A percentile compares a stretch with the other conserved stretches of the same genome.
phyloP scores from a whole-genome alignment of 192 early-diverging fungal species.

The Kappamyces sp. region DNA sequence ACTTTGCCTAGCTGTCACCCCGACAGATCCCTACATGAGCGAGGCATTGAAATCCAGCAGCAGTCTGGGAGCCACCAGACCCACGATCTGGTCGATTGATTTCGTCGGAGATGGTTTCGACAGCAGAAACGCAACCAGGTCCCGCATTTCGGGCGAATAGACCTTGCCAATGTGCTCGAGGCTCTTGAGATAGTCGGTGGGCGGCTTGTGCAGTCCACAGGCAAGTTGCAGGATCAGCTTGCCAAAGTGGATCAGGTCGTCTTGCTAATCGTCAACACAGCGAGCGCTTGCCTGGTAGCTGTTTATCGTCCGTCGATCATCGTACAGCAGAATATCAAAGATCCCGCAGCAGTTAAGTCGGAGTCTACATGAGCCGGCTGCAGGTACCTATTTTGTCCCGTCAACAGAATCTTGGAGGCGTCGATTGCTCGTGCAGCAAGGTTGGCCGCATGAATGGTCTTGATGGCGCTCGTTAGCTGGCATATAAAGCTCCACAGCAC shows the following conservation, averaged over 20 bases:
- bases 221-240: constrained; percentile 72
- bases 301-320: constrained; percentile 57
- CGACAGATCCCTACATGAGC: constrained; percentile 49
- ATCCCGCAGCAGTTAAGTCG: constrained; percentile 40
- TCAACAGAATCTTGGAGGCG: constrained; percentile 76
- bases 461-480: constrained; percentile 72
- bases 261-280: constrained; percentile 53
- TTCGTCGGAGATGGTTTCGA: constrained; percentile 70
- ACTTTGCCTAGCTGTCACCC: constrained; percentile 45
- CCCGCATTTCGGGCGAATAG: constrained; percentile 78
- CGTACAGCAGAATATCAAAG: constrained; percentile 67
- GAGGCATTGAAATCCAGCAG: constrained; percentile 73
- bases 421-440: constrained; percentile 76
- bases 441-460: constrained; percentile 74
- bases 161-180: constrained; percentile 70
- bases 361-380: constrained; percentile 9
- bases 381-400: constrained; percentile 69
- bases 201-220: constrained; percentile 61
- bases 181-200: constrained; percentile 67
- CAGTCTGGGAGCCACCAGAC: constrained; percentile 68
- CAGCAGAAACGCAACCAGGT: constrained; percentile 72
- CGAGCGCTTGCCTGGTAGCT: constrained; percentile 48
- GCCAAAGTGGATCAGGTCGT: constrained; percentile 77
- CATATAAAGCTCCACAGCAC: constrained; percentile 75
- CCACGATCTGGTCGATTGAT: constrained; percentile 70